Base-by-base conservation (phyloP, 1,284 basidiomycete species). In the Mycena sp. region DNA sequence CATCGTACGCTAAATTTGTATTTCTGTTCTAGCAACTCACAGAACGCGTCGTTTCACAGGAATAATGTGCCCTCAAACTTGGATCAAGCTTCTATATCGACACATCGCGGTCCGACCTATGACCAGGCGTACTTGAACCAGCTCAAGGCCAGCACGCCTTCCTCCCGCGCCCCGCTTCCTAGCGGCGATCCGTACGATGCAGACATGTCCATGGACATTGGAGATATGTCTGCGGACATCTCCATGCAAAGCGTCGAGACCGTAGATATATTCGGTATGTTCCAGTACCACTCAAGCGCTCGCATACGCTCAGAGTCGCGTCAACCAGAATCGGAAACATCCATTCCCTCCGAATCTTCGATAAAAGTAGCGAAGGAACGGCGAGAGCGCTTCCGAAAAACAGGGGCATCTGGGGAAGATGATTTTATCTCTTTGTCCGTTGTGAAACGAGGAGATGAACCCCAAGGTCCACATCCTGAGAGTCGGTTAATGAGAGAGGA, bases 401-500 rank as follows among this genome's bases (percentile, higher is more conserved):
- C 75, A 4, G 80, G 79, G 14, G 74, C 74, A 17, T 74, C 80
- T 52, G 77, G 74, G 21, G 85, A 83, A 40, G 90, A 93, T 48
- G 95, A 95, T 49, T 98, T 88, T 69, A 94, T 98, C 32, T 93
- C 95, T 0, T 78, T 98, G 11, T 89, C 91, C 11, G 83, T 94
- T 2, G 83, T 85, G 11, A 84, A 84, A 70, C 76, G 83, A 67
- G 71, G 77, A 46, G 85, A 88, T 28, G 77, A 78, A 29, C 74
- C 83, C 17, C 81, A 85, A 69, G 93, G 93, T 0, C 93, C 94
- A n/a, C 94, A 95, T 82, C 94, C 94, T 11, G 93, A 94, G 70
- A 95, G 93, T 71, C 84, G 96, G 17, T 78, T 98, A 17, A 80
- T 95, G 77, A 80, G 96, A 56, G 96, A 98, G 76, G 96, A 98